Evolutionary conservation across 1,139 yeast genomes (phyloP).

Genomic region (Protomyces macrosporus): DNA sequence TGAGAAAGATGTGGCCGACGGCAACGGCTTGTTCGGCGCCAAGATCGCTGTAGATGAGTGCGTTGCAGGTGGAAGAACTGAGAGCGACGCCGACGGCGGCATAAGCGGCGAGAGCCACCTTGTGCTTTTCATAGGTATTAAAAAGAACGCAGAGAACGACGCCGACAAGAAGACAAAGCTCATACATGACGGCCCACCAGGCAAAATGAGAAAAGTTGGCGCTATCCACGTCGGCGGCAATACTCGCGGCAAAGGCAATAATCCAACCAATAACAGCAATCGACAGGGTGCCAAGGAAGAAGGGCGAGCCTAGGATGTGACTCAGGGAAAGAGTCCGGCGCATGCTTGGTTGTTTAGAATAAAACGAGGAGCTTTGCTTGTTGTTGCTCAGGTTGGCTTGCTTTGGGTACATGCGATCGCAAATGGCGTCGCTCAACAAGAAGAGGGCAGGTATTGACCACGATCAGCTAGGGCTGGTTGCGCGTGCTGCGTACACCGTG

Average conservation of each 20-base stretch:
- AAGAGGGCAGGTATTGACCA: too few species aligned
- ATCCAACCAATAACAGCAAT: conserved; percentile 53
- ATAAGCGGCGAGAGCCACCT: conserved; percentile 12
- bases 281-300: conserved; percentile 12
- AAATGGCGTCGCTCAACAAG: too few species aligned
- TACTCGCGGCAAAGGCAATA: conserved; percentile 79
- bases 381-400: not conserved
- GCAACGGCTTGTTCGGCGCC: conserved; percentile 80
- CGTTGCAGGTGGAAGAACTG: conserved; percentile 60
- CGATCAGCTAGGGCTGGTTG: too few species aligned
- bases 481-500: too few species aligned
- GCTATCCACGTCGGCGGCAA: conserved; percentile 45
- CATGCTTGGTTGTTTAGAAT: not conserved
- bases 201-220: conserved; percentile 66
- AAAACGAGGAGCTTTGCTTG: not conserved
- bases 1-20: conserved; percentile 80
- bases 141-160: conserved; percentile 37
- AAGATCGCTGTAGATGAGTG: conserved; percentile 61
- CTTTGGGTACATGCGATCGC: not conserved
- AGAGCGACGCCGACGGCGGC: conserved; percentile 17
- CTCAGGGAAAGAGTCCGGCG: not conserved
- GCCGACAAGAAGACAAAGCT: conserved; percentile 55
- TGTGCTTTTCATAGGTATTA: not conserved
- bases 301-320: conserved; percentile 20
- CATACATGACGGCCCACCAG: conserved; percentile 97